These are phyloP conservation scores for Phycomyces nitens DNA, from an alignment of 192 early-diverging fungal genomes.

Conservation along the genomic window DNA sequence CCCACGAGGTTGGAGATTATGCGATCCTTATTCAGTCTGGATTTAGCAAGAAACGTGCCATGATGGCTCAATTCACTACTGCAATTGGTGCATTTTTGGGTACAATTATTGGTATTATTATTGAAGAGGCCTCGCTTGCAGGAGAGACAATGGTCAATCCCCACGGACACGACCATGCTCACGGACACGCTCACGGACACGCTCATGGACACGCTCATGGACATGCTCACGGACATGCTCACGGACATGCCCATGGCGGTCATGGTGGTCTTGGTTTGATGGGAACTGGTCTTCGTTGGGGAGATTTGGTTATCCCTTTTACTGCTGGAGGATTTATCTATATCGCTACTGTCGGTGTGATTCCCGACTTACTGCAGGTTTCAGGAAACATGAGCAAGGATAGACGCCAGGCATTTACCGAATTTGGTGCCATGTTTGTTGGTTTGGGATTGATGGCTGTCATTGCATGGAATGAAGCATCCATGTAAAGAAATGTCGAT, in stretches of 20 bases:
- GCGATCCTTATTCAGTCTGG: slow-evolving; percentile 82
- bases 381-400: slow-evolving; percentile 53
- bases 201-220: background rate
- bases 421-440: slow-evolving; percentile 69
- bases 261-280: slow-evolving; percentile 37
- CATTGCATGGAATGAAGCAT: slow-evolving; percentile 69
- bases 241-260: background rate
- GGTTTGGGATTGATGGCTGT: slow-evolving; percentile 73
- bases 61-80: slow-evolving; percentile 76
- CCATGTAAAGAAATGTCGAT: slow-evolving; percentile 12
- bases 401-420: slow-evolving; percentile 46
- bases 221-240: background rate
- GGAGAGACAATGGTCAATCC: background rate
- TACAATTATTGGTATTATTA: slow-evolving; percentile 70
- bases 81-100: slow-evolving; percentile 80
- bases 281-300: slow-evolving; percentile 60
- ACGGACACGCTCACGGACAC: background rate
- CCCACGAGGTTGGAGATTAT: slow-evolving; percentile 87
- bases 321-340: slow-evolving; percentile 87
- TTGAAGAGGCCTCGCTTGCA: slow-evolving; percentile 59
- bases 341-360: slow-evolving; percentile 80
- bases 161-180: background rate
- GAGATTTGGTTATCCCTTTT: slow-evolving; percentile 82
- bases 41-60: slow-evolving; percentile 67
- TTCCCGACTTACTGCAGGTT: slow-evolving; percentile 74